phyloP scores from a whole-genome alignment of 352 stramenopile species.

The Thraustochytrium sp. region DNA sequence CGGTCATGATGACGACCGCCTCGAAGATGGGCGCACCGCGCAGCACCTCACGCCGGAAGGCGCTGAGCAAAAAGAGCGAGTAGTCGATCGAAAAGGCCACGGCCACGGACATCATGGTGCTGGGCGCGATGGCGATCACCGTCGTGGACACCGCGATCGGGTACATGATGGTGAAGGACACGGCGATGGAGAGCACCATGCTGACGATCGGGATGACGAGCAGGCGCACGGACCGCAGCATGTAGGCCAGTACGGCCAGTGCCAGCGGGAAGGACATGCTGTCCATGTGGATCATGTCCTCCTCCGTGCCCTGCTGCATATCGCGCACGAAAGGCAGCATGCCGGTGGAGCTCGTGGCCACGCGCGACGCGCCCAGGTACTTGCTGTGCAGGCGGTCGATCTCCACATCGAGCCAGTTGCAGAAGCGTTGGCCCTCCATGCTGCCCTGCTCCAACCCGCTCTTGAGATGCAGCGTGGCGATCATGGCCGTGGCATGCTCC shows the following conservation, averaged over 20 bases:
- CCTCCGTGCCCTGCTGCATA: slow-evolving; percentile 29
- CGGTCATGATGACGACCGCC: slow-evolving; percentile 46
- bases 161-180: slow-evolving; percentile 50
- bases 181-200: slow-evolving; percentile 48
- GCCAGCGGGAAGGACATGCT: slow-evolving; percentile 30
- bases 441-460: neutral
- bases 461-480: slow-evolving; percentile 15
- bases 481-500: slow-evolving; percentile 1
- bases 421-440: slow-evolving; percentile 17
- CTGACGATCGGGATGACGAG: slow-evolving; percentile 48
- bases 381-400: neutral
- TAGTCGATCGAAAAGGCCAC: slow-evolving; percentile 55
- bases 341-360: neutral
- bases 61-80: slow-evolving; percentile 51
- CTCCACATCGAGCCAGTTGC: slow-evolving; percentile 14
- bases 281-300: slow-evolving; percentile 40
- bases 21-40: neutral
- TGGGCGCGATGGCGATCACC: slow-evolving; percentile 52
- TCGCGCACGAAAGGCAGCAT: slow-evolving; percentile 28
- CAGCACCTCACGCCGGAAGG: slow-evolving; percentile 47
- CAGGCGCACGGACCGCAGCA: slow-evolving; percentile 45
- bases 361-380: neutral
- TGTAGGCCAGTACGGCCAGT: slow-evolving; percentile 43
- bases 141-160: slow-evolving; percentile 45
- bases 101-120: slow-evolving; percentile 53